Base-by-base conservation (phyloP, 345 rosid genomes). In the Erysimum cheiranthoides region DNA sequence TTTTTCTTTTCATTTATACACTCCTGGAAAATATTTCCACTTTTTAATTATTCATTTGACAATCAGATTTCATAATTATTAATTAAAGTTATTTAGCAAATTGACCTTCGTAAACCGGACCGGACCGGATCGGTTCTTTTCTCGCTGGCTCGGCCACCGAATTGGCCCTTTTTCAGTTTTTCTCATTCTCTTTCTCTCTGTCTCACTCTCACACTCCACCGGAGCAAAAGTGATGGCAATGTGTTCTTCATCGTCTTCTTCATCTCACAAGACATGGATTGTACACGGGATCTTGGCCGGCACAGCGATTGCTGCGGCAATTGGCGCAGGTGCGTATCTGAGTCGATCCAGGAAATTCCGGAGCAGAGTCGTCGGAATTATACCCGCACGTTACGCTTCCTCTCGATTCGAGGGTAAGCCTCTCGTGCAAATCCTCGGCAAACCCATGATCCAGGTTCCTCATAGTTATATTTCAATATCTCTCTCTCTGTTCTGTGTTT, bases 381-480 rank as follows among this genome's bases (percentile, higher is more conserved):
- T 95, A n/a, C 97, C 99, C 36, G 98, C 98, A 18, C 92, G 99
- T 45, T 95, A 72, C 71, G 96, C 96, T 54, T 95, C 99, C 39
- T 86, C 98, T 76, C 89, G 98, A 17, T 90, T 95, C 75, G 79
- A 87, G 71, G 98, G 99, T 59, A 95, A 95, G 78, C 99, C 98
- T 45, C 88, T 95, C 42, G 94, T 88, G 57, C 61, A 79, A 51
- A 92, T 95, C 82, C 87, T 92, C 25, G 98, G 98, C 56, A 95
- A 92, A 81, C 96, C 99, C 82, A 95, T 95, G 99, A 95, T 95
- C 79, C 98, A 95, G 97, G 98, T 92, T 66, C 66, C 73, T 65
- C 40, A 18, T 46, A 11, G 12, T 2, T 3, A 9, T 18, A 2
- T 68, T 32, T 50, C 39, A 34, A 25, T 62, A 16, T 27, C n/a